phyloP scores from a whole-genome alignment of 805 yeast genomes.

The Candida sphagnicola region DNA sequence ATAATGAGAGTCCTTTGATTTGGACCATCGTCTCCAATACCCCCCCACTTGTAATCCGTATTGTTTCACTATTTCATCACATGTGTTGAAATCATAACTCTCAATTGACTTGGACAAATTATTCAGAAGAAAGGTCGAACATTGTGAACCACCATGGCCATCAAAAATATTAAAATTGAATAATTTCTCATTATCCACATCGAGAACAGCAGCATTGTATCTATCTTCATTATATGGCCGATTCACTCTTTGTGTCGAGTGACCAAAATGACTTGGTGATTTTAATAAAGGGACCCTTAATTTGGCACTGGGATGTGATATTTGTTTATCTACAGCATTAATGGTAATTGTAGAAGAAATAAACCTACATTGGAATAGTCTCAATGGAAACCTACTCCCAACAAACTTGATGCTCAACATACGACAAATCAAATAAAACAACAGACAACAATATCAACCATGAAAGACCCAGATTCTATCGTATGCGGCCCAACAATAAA shows the following conservation, averaged over 20 bases:
- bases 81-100: slow-evolving; percentile 32
- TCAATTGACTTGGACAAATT: slow-evolving; percentile 54
- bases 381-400: neutral
- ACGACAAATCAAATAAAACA: no score
- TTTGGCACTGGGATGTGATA: slow-evolving; percentile 16
- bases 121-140: slow-evolving; percentile 56
- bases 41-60: slow-evolving; percentile 67
- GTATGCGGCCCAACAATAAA: no score
- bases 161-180: slow-evolving; percentile 80
- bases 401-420: no score
- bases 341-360: slow-evolving; percentile 23
- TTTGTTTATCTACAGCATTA: slow-evolving; percentile 20
- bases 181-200: slow-evolving; percentile 19
- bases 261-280: slow-evolving; percentile 77
- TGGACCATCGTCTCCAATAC: slow-evolving; percentile 80
- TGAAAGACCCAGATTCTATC: no score
- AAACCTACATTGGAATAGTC: slow-evolving; percentile 2
- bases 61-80: slow-evolving; percentile 41
- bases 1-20: slow-evolving; percentile 36
- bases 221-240: slow-evolving; percentile 80
- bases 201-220: slow-evolving; percentile 61
- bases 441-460: no score
- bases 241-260: slow-evolving; percentile 69
- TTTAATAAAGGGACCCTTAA: slow-evolving; percentile 55
- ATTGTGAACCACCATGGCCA: slow-evolving; percentile 90